A percentile compares a stretch with the other conserved stretches of the same genome.
phyloP scores from a whole-genome alignment of 1,284 basidiomycete genomes.

The Macrocystidia cucumis region DNA sequence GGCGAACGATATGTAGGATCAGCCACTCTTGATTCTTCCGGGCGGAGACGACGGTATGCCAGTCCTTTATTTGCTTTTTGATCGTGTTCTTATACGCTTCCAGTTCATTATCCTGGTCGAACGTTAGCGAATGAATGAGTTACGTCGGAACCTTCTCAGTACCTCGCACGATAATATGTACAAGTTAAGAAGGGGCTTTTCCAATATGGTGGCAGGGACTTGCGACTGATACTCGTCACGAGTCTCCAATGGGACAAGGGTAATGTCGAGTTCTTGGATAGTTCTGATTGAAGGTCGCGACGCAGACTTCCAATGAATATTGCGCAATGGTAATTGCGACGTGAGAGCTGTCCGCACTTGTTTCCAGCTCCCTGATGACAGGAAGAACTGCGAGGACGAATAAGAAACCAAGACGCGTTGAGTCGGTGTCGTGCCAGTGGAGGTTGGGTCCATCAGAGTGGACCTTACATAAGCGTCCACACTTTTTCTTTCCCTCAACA shows the following conservation, averaged over 20 bases:
- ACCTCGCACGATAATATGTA: constrained; percentile 89
- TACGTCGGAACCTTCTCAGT: constrained; percentile 12
- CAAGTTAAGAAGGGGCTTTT: constrained; percentile 80
- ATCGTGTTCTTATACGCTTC: constrained; percentile 77
- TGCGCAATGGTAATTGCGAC: constrained; percentile 78
- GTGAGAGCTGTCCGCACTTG: constrained; percentile 60
- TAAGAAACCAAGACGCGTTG: constrained; percentile 58
- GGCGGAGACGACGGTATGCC: constrained; percentile 66
- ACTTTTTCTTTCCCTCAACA: constrained; percentile 2
- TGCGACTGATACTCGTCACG: constrained; percentile 72
- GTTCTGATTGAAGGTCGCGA: constrained; percentile 69
- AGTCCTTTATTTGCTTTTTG: constrained; percentile 86
- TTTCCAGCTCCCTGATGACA: constrained; percentile 63
- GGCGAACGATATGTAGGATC: constrained; percentile 76
- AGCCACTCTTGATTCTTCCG: constrained; percentile 85
- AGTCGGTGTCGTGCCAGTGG: background rate
- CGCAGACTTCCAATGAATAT: constrained; percentile 83
- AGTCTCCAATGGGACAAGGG: constrained; percentile 64
- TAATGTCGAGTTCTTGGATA: constrained; percentile 80
- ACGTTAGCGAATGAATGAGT: constrained; percentile 9
- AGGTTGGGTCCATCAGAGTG: background rate
- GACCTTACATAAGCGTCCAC: background rate
- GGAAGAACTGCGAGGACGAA: constrained; percentile 47
- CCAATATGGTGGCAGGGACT: constrained; percentile 72
- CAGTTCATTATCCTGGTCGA: constrained; percentile 60